phyloP scores from a whole-genome alignment of 2,329 filamentous ascomycete species.

The Bipolaris oryzae region DNA sequence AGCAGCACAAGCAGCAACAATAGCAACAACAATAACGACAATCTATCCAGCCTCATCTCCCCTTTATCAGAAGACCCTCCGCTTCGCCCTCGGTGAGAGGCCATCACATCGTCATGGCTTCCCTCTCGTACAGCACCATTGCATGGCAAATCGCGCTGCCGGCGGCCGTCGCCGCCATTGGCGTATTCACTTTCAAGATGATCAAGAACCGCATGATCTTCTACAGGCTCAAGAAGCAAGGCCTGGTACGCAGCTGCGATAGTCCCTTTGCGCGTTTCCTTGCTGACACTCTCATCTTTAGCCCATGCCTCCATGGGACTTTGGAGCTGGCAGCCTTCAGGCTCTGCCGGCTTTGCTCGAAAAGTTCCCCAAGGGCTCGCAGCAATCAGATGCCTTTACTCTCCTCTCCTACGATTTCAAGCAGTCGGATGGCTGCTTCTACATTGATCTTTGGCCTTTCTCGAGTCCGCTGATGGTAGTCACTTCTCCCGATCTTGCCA shows the following conservation, averaged over 20 bases:
- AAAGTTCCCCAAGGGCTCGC: constrained; percentile 15
- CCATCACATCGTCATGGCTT: background rate
- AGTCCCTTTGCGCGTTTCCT: background rate
- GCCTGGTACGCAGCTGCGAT: constrained; percentile 4
- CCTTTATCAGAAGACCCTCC: background rate
- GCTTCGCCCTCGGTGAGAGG: background rate
- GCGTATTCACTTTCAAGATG: constrained; percentile 9
- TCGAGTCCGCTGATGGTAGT: constrained; percentile 19
- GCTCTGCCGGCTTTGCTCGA: constrained; percentile 5
- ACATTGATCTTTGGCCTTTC: constrained; percentile 29
- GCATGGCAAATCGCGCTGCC: constrained; percentile 9
- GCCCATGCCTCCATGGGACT: constrained; percentile 24
- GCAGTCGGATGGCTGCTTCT: constrained; percentile 8
- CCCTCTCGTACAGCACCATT: background rate
- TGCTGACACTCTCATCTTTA: background rate
- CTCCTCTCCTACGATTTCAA: constrained; percentile 12
- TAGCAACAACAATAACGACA: background rate
- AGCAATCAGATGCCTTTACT: constrained; percentile 15
- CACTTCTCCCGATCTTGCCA: constrained; percentile 10
- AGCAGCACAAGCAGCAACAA: background rate
- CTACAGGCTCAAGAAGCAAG: constrained; percentile 15
- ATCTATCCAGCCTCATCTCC: background rate
- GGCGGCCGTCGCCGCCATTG: background rate
- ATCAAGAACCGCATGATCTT: constrained; percentile 16
- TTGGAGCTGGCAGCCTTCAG: constrained; percentile 15